Percentiles rank a stretch among this genome's conserved stretches.
These are phyloP conservation scores for Tulasnella sp. DNA, from an alignment of 768 basidiomycete genomes.

Conservation along the genomic window DNA sequence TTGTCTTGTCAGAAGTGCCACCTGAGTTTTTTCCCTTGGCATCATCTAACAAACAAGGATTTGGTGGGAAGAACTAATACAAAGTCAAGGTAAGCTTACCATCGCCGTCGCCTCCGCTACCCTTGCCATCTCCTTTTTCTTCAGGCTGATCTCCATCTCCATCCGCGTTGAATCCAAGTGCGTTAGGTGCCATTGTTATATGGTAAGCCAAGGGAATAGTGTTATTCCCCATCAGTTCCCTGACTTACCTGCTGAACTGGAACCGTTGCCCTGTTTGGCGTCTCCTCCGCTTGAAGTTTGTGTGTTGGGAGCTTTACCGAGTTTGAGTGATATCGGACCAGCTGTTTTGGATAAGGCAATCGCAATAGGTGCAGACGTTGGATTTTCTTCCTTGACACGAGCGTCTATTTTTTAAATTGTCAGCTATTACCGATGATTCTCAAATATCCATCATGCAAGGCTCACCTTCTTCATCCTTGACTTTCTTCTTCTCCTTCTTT, in stretches of 20 bases:
- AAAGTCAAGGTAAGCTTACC: not conserved
- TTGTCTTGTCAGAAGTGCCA: conserved; percentile 26
- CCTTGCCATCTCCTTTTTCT: not conserved
- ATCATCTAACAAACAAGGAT: not conserved
- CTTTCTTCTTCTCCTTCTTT: conserved; percentile 40
- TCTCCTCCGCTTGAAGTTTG: too few species aligned
- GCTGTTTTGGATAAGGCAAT: not conserved
- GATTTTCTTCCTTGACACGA: not conserved
- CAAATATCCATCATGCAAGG: not conserved
- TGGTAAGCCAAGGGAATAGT: too few species aligned
- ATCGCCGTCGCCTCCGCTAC: not conserved
- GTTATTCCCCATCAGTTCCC: too few species aligned
- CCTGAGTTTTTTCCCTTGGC: not conserved
- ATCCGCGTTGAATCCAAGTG: not conserved
- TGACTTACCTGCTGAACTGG: too few species aligned
- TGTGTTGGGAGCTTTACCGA: not conserved
- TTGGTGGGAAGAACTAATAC: not conserved
- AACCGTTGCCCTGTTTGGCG: too few species aligned
- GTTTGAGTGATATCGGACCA: not conserved
- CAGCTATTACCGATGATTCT: not conserved
- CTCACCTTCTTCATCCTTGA: conserved; percentile 36
- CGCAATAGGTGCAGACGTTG: too few species aligned
- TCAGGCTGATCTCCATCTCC: not conserved
- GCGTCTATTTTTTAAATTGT: not conserved
- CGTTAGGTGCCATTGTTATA: too few species aligned